A percentile compares a stretch with the other conserved stretches of the same genome.
Conservation (phyloP, 2,329 filamentous ascomycete genomes). For the Pseudogymnoascus sp. region DNA sequence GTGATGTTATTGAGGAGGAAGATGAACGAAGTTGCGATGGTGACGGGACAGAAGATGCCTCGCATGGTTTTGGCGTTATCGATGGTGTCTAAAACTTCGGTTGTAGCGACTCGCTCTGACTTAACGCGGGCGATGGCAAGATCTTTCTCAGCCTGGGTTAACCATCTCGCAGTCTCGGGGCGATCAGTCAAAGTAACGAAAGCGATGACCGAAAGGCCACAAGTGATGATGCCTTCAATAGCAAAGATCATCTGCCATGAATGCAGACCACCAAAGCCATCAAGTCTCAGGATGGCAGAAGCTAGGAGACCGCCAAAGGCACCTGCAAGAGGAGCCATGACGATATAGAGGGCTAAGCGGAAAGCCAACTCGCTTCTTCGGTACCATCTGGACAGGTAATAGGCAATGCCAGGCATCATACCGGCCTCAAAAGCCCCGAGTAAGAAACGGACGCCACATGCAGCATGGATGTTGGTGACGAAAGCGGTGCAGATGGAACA, state of each 20-base stretch:
- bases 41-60: slow-evolving; percentile 60
- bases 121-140: slow-evolving; percentile 62
- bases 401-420: slow-evolving; percentile 68
- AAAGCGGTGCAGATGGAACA: slow-evolving; percentile 61
- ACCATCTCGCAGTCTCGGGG: slow-evolving; percentile 61
- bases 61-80: slow-evolving; percentile 52
- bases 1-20: slow-evolving; percentile 47
- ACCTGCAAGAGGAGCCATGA: slow-evolving; percentile 64
- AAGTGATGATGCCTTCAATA: slow-evolving; percentile 63
- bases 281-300: slow-evolving; percentile 56
- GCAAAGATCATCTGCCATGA: slow-evolving; percentile 67
- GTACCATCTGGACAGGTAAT: slow-evolving; percentile 69
- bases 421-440: slow-evolving; percentile 67
- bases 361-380: slow-evolving; percentile 62
- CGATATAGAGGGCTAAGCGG: slow-evolving; percentile 61
- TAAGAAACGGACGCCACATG: slow-evolving; percentile 59
- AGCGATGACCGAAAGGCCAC: slow-evolving; percentile 49
- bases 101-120: slow-evolving; percentile 58
- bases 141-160: slow-evolving; percentile 58
- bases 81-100: slow-evolving; percentile 58
- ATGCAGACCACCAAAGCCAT: slow-evolving; percentile 49
- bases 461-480: slow-evolving; percentile 46
- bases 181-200: slow-evolving; percentile 63
- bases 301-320: slow-evolving; percentile 65
- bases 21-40: slow-evolving; percentile 49